Base-by-base conservation (phyloP, 2,329 filamentous ascomycete species). In the Phyllosticta capitalensis region DNA sequence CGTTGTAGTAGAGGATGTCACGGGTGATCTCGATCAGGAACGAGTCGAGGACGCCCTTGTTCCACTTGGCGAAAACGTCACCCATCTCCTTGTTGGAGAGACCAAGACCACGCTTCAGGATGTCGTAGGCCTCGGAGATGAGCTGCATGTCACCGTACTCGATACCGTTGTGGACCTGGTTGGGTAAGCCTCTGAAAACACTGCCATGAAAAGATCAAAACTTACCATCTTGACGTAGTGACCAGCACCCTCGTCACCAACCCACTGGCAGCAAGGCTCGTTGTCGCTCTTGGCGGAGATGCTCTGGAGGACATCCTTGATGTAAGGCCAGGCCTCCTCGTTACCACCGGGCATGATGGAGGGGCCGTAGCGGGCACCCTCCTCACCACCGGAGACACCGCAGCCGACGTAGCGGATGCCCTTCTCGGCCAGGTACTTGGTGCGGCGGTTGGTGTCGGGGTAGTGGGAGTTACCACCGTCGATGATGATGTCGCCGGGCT, bases 71-170 rank as follows among this genome's bases (percentile, higher is more conserved):
- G 75, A 99, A 87, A 68, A 92, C 87, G 70, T 97, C 92, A 66
- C 91, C 92, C 70, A 99, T 97, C 81, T 97, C 94, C 84, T 94
- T 94, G 83, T 85, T 83, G 71, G 79, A 81, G 75, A 99, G 78
- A 63, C 91, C 91, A 53, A 99, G 86, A 76, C 92, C 94, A 68
- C 94, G 92, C 87, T 97, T 97, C 88, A 99, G 89, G 80, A 99
- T 96, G 76, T 99, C 94, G 81, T 99, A 99, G 70, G 94, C 94
- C 87, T 99, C 94, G 79, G 88, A 95, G 76, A 99, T 99, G 72
- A 99, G 84, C 83, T 99, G 94, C 94, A 99, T 99, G 81, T 99
- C 94, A 86, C 94, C 94, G 76, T 99, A 99, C 82, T 99, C 94
- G 71, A 99, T 99, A 84, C 94, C 94, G 81, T 99, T 99, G 88